Evolutionary conservation across 139 green algal genomes (phyloP).

Genomic region (Chlorella sp.): DNA sequence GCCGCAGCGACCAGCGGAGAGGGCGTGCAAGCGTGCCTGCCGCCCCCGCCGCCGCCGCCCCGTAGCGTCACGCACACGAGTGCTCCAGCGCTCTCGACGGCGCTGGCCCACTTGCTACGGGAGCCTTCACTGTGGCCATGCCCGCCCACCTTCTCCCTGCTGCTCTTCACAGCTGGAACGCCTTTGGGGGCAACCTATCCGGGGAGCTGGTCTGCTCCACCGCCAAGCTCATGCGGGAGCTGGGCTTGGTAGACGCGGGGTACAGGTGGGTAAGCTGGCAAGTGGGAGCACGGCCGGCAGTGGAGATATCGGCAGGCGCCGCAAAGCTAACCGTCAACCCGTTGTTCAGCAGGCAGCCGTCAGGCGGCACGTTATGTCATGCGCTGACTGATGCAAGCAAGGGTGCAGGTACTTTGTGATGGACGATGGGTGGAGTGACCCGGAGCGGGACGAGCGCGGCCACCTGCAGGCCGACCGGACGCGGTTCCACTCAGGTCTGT

Average conservation of each 20-base stretch:
- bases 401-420: conserved; percentile 3
- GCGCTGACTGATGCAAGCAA: no score
- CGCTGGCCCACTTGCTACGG: no score
- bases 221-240: conserved; percentile 43
- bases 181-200: conserved; percentile 36
- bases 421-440: conserved; percentile 22
- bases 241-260: conserved; percentile 41
- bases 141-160: neutral
- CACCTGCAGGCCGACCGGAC: neutral
- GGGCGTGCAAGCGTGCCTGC: no score
- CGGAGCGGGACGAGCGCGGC: neutral
- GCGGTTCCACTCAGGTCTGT: conserved; percentile 42
- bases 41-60: no score
- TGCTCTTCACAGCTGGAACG: conserved; percentile 39
- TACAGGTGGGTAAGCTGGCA: conserved; percentile 1
- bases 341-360: no score
- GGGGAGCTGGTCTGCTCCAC: conserved; percentile 36
- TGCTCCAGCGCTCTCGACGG: no score
- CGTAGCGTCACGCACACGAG: no score
- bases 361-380: no score
- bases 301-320: no score
- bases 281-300: neutral
- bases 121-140: neutral
- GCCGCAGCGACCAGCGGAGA: no score
- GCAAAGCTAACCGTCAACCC: no score